Base-by-base conservation (phyloP, 1,284 basidiomycete species). In the Irpex rosettiformis region DNA sequence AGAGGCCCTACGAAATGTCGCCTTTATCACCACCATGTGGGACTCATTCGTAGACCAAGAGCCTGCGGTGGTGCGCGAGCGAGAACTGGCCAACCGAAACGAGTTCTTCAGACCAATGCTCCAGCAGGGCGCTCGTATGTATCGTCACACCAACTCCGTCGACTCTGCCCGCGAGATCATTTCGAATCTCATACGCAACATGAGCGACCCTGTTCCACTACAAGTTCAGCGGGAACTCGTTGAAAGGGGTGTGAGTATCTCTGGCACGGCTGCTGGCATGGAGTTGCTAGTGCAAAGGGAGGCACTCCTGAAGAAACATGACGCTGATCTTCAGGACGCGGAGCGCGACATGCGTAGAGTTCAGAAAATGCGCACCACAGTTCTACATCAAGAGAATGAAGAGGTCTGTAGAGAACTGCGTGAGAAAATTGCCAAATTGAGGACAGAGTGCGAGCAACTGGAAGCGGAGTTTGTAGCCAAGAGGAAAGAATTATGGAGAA, bases 21-120 rank as follows among this genome's bases (percentile, higher is more conserved):
- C 79, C 24, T 73, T 83, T 58, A 74, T 76, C 29, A 83, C 80
- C 54, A 81, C 73, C 57, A 81, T 79, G 78, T 83, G 81, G 81
- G 73, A 72, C 21, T 69, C 72, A 58, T 71, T 78, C 42, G 16
- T 8, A 22, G 70, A 72, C 54, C 64, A 61, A 2, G 33, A 45
- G 25, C 1, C 11, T 16, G 62, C 60, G 4, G 29, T 16, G 7
- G 57, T 47, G 5, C 60, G 62, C 5, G 62, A 59, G 47, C n/a
- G 29, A 8, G 54, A 63, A 55, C 60, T 63, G n/a, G 25, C 21
- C 16, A 57, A 24, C 10, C 52, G 57, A 3, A 47, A 59, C 29
- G 43, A 54, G 13, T 61, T 61, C 47, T 63, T 63, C 60, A 59
- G 57, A 37, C 60, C 54, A 21, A 55, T 58, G 13, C 24, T 63